These are phyloP conservation scores for Paramecium pentaurelia DNA, from an alignment of 73 alveolate genomes.

Conservation along the genomic window DNA sequence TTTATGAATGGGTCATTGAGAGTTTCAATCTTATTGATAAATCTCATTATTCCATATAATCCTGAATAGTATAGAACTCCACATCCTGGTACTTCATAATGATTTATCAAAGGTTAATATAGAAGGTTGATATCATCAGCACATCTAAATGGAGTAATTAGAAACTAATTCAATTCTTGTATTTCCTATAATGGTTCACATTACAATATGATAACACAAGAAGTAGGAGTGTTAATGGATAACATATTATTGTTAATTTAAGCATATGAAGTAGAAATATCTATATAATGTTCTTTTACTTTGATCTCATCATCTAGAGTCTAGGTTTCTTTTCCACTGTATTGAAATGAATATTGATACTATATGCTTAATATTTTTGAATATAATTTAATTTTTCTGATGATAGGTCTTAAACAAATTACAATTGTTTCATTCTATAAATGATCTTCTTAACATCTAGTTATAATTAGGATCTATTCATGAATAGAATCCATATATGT, in stretches of 20 bases:
- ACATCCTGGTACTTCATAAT: slow-evolving; percentile 31
- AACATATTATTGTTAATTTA: not conserved
- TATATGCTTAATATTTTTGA: not conserved
- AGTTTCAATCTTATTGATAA: slow-evolving; percentile 3
- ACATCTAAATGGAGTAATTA: not conserved
- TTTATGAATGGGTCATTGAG: not conserved
- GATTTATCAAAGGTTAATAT: not conserved
- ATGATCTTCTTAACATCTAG: slow-evolving; percentile 10
- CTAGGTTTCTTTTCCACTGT: not conserved
- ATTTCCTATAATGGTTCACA: not conserved
- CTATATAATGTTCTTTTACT: not conserved
- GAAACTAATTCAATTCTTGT: not conserved
- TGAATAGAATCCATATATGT: not conserved
- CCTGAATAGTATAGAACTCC: not conserved
- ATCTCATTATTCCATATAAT: slow-evolving; percentile 4
- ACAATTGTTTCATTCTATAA: not conserved
- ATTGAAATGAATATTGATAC: not conserved
- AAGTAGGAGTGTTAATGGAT: not conserved
- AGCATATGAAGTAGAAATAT: not conserved
- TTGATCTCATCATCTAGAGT: not conserved
- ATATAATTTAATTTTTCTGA: not conserved
- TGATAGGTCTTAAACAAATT: not conserved
- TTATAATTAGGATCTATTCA: not conserved
- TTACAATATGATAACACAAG: not conserved
- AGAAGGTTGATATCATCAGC: not conserved